phyloP scores from a whole-genome alignment of 306 rosid species.

The Dryas alaskensis region DNA sequence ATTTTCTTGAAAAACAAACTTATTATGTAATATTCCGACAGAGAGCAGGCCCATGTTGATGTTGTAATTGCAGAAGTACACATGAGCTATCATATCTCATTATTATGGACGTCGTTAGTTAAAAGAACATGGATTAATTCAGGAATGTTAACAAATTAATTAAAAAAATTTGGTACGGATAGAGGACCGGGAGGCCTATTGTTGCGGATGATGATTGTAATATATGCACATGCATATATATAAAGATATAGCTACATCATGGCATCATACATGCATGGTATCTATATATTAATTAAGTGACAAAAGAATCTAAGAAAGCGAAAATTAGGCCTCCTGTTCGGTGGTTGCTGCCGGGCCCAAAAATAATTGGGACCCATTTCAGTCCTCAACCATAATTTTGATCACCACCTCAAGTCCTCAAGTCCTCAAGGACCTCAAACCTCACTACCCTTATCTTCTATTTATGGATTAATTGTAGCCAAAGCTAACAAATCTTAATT shows the following conservation, averaged over 20 bases:
- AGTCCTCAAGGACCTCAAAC: not conserved
- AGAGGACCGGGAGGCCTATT: not conserved
- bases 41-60: slow-evolving; percentile 2
- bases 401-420: slow-evolving; percentile 26
- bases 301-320: slow-evolving; percentile 33
- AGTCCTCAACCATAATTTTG: slow-evolving; percentile 36
- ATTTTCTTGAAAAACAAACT: no score
- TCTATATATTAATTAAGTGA: slow-evolving; percentile 23
- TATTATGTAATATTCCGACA: not conserved
- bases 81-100: slow-evolving; percentile 6
- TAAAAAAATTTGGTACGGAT: not conserved
- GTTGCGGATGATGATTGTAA: not conserved
- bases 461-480: slow-evolving; percentile 17
- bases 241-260: not conserved
- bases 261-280: not conserved
- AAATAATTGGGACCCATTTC: slow-evolving; percentile 25
- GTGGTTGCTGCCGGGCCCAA: slow-evolving; percentile 65
- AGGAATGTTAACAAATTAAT: not conserved
- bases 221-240: not conserved
- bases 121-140: not conserved
- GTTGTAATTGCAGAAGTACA: not conserved
- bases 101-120: not conserved
- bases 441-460: not conserved
- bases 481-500: slow-evolving; percentile 18
- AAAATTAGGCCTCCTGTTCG: slow-evolving; percentile 40